Conservation (phyloP, 2,329 filamentous ascomycete genomes). For the Bipolaris sorokiniana region DNA sequence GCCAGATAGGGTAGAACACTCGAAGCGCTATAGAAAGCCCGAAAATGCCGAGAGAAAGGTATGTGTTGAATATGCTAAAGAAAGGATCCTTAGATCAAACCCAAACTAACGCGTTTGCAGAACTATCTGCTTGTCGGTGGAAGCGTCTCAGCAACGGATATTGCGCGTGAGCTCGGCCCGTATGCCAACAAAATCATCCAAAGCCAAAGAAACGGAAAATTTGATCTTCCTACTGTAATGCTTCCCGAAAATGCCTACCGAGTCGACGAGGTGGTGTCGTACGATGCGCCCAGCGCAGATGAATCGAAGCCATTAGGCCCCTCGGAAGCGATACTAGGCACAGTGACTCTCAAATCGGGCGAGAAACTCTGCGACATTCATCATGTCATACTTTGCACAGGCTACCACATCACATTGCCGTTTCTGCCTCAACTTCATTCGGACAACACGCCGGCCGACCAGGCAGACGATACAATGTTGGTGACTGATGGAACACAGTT, state of each 20-base stretch:
- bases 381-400: conserved; percentile 68
- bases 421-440: conserved; percentile 63
- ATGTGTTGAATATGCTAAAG: too few relatives aligned
- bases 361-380: conserved; percentile 62
- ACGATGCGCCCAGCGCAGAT: conserved; percentile 38
- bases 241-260: conserved; percentile 62
- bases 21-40: conserved; percentile 58
- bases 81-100: neutral
- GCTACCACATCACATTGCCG: conserved; percentile 71
- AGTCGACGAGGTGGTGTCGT: conserved; percentile 60
- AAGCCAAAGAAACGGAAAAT: conserved; percentile 65
- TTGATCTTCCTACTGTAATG: conserved; percentile 62
- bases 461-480: conserved; percentile 61
- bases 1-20: conserved; percentile 57
- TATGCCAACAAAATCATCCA: conserved; percentile 57
- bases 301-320: conserved; percentile 1
- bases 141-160: conserved; percentile 62
- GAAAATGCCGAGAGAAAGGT: conserved; percentile 59
- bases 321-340: conserved; percentile 56
- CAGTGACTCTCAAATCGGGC: conserved; percentile 61
- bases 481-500: conserved; percentile 68
- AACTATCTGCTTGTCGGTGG: conserved; percentile 64
- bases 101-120: neutral
- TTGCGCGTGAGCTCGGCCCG: conserved; percentile 58
- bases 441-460: conserved; percentile 51